Evolutionary conservation across 2,329 filamentous ascomycete genomes (phyloP).

Genomic region (Colletotrichum sp.): DNA sequence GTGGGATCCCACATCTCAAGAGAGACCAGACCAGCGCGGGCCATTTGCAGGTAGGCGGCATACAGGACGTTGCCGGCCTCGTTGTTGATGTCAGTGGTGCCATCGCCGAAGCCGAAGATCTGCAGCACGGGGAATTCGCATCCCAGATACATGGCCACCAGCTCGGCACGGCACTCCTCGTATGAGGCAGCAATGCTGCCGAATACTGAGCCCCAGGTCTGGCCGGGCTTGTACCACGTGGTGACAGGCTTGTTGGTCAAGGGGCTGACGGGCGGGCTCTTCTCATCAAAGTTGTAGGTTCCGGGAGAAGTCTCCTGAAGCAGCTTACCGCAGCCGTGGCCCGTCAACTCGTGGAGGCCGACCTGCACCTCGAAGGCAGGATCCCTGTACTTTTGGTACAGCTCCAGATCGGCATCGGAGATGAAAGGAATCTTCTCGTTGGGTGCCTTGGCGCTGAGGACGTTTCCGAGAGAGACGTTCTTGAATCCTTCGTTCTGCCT

Average conservation of each 20-base stretch:
- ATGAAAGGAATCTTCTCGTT: slow-evolving; percentile 95
- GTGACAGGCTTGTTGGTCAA: slow-evolving; percentile 78
- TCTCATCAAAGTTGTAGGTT: slow-evolving; percentile 85
- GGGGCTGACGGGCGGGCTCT: slow-evolving; percentile 82
- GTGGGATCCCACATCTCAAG: slow-evolving; percentile 96
- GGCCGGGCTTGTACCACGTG: slow-evolving; percentile 92
- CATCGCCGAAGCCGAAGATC: slow-evolving; percentile 91
- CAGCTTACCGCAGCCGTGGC: slow-evolving; percentile 92
- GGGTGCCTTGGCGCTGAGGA: slow-evolving; percentile 87
- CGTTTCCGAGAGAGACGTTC: slow-evolving; percentile 92
- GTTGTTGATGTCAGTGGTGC: slow-evolving; percentile 71
- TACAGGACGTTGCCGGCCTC: slow-evolving; percentile 89
- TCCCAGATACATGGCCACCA: slow-evolving; percentile 84
- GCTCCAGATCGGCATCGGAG: slow-evolving; percentile 73
- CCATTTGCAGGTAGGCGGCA: slow-evolving; percentile 90
- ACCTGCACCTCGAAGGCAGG: slow-evolving; percentile 94
- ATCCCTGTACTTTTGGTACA: slow-evolving; percentile 86
- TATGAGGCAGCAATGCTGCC: slow-evolving; percentile 86
- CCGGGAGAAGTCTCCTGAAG: slow-evolving; percentile 87
- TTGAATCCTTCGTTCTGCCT: slow-evolving; percentile 88
- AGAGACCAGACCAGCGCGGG: slow-evolving; percentile 84
- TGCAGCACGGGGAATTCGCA: slow-evolving; percentile 89
- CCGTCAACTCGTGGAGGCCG: slow-evolving; percentile 84
- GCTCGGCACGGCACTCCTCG: slow-evolving; percentile 93
- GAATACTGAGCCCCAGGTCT: slow-evolving; percentile 95